Evolutionary conservation across 2,329 filamentous ascomycete genomes (phyloP).

Genomic region (Venturia pyrina): DNA sequence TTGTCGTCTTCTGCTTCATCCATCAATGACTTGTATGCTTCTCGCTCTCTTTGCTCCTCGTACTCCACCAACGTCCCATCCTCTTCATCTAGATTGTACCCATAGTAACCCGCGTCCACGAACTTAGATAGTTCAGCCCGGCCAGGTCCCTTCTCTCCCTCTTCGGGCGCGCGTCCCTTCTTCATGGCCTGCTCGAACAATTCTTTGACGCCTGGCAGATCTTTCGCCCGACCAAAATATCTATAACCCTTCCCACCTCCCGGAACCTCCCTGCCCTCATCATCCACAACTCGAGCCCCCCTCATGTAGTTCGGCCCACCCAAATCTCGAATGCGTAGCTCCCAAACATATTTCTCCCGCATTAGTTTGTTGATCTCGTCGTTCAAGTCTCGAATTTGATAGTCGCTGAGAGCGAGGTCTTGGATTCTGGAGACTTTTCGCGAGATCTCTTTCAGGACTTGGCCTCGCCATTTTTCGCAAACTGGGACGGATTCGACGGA

Average conservation of each 20-base stretch:
- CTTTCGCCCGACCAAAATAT: conserved; percentile 73
- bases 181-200: conserved; percentile 71
- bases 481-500: conserved; percentile 71
- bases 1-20: conserved; percentile 35
- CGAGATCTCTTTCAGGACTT: conserved; percentile 92
- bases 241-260: conserved; percentile 80
- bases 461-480: conserved; percentile 97
- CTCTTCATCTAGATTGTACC: conserved; percentile 87
- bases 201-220: conserved; percentile 92
- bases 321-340: conserved; percentile 86
- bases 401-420: conserved; percentile 82
- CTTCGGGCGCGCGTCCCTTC: conserved; percentile 31
- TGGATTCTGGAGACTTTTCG: conserved; percentile 97
- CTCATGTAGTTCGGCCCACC: conserved; percentile 98
- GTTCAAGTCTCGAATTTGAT: conserved; percentile 94
- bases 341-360: conserved; percentile 99
- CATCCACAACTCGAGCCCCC: conserved; percentile 43
- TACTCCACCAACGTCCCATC: conserved; percentile 71
- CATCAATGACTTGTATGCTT: conserved; percentile 62
- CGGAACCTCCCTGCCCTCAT: conserved; percentile 45
- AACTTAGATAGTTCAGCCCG: conserved; percentile 60
- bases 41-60: conserved; percentile 73
- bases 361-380: conserved; percentile 99
- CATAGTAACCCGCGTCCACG: conserved; percentile 92
- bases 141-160: conserved; percentile 52